A percentile compares a stretch with the other conserved stretches of the same genome.
phyloP scores from a whole-genome alignment of 2,329 filamentous ascomycete genomes.

The Aspergillus brunneoviolaceus region DNA sequence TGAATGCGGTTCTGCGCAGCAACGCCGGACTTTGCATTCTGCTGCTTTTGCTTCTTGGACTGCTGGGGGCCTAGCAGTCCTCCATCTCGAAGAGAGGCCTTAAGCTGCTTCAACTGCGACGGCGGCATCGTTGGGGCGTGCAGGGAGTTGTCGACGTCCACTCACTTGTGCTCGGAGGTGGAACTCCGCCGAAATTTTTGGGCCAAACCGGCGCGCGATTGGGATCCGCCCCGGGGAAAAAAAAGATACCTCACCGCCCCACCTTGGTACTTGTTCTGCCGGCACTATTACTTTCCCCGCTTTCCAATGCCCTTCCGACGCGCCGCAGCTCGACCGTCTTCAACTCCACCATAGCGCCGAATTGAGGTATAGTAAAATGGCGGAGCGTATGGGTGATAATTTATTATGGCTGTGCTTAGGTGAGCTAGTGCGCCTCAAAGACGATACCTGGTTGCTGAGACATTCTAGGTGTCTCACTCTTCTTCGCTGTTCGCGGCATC shows the following conservation, averaged over 20 bases:
- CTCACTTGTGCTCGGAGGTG: slow-evolving; percentile 10
- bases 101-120: slow-evolving; percentile 94
- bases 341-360: slow-evolving; percentile 3
- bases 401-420: slow-evolving; percentile 43
- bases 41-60: slow-evolving; percentile 90
- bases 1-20: slow-evolving; percentile 73
- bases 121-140: slow-evolving; percentile 68
- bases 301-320: slow-evolving; percentile 11
- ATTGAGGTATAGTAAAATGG: slow-evolving; percentile 26
- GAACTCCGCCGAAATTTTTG: slow-evolving; percentile 30
- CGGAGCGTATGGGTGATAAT: slow-evolving; percentile 36
- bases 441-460: slow-evolving; percentile 5
- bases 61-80: slow-evolving; percentile 88
- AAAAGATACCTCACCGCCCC: slow-evolving; percentile 39
- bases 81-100: slow-evolving; percentile 83
- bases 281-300: slow-evolving; percentile 11
- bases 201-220: slow-evolving; percentile 12
- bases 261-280: slow-evolving; percentile 30
- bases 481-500: slow-evolving; percentile 56
- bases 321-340: not conserved
- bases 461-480: slow-evolving; percentile 37
- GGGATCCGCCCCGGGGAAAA: slow-evolving; percentile 27
- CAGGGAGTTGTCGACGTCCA: not conserved
- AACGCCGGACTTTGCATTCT: slow-evolving; percentile 65
- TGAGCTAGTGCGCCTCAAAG: slow-evolving; percentile 13